These are phyloP conservation scores for Lodderomyces metapsilosis DNA, from an alignment of 1,139 yeast genomes.

Conservation along the genomic window DNA sequence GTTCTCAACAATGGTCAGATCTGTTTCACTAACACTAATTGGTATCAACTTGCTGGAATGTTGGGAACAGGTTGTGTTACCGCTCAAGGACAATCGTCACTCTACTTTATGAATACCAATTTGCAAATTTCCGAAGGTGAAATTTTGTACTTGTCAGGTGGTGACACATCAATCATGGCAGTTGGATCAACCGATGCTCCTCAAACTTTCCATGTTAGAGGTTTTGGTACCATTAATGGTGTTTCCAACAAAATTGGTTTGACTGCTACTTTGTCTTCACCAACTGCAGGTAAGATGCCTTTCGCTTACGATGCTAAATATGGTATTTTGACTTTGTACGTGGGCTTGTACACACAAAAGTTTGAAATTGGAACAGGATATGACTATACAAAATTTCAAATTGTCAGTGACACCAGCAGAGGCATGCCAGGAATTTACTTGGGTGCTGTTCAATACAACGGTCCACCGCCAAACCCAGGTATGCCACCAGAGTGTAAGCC, in stretches of 20 bases:
- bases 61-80: constrained; percentile 30
- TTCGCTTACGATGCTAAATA: constrained; percentile 16
- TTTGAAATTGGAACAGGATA: constrained; percentile 27
- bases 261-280: constrained; percentile 5
- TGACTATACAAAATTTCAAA: constrained; percentile 13
- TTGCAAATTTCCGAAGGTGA: constrained; percentile 20
- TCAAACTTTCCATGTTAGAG: too few relatives aligned
- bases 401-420: constrained; percentile 18
- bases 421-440: too few relatives aligned
- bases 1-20: too few relatives aligned
- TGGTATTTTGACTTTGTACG: constrained; percentile 23
- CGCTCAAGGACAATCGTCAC: constrained; percentile 21
- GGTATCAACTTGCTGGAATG: constrained; percentile 24
- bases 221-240: constrained; percentile 22
- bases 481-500: constrained; percentile 17
- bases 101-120: constrained; percentile 20
- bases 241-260: constrained; percentile 7
- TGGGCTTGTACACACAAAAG: constrained; percentile 13
- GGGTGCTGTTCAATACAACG: constrained; percentile 19
- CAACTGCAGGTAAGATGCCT: not conserved
- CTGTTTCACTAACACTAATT: constrained; percentile 25
- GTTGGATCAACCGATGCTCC: constrained; percentile 20
- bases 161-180: constrained; percentile 19
- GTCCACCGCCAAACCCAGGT: constrained; percentile 18
- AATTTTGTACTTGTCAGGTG: constrained; percentile 21